Evolutionary conservation across 2,329 filamentous ascomycete species (phyloP), one percentile per base, ranked within the genome.

Genomic region (Thelonectria blattea): DNA sequence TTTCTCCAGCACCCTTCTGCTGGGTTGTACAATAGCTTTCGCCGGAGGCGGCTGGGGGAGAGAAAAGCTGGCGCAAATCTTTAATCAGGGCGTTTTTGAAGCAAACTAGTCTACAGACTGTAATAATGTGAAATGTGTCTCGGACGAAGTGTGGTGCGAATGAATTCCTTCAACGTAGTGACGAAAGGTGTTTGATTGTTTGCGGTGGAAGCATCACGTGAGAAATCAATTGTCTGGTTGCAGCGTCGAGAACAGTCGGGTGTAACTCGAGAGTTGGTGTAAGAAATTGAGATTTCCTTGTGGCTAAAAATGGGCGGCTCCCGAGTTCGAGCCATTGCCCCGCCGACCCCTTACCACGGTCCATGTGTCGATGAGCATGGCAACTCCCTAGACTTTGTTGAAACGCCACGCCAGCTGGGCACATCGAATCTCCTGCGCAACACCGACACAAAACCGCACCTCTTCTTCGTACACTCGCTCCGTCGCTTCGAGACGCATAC

Each of bases 21-120:
- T 73, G 72, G 74, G 74, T 72, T 75, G 73, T 74, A 75, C 67
- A 70, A 68, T 75, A 76, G 72, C 69, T 73, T 73, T 64, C 67
- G 70, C 69, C 64, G 64, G 68, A 70, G 62, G 67, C 64, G 68
- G 71, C 65, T 64, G 66, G 71, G 65, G 61, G 67, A 69, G 70
- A 71, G 72, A 72, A 75, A 70, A 73, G 69, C 54, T 71, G 71
- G 71, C 71, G 73, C 72, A 71, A 59, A 72, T 71, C 65, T 70
- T 45, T 70, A 67, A 71, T 70, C 60, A 68, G 69, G 72, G 71
- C 69, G 65, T 68, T 71, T 70, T 71, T 69, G 63, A 65, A 62
- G 45, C 52, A 64, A n/a, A 64, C 49, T 47, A 56, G 42, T 20
- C 48, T 52, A 56, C 64, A 57, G 58, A 50, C 50, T 52, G 24